phyloP scores from a whole-genome alignment of 1,284 basidiomycete species.

The Vanrija pseudolonga region DNA sequence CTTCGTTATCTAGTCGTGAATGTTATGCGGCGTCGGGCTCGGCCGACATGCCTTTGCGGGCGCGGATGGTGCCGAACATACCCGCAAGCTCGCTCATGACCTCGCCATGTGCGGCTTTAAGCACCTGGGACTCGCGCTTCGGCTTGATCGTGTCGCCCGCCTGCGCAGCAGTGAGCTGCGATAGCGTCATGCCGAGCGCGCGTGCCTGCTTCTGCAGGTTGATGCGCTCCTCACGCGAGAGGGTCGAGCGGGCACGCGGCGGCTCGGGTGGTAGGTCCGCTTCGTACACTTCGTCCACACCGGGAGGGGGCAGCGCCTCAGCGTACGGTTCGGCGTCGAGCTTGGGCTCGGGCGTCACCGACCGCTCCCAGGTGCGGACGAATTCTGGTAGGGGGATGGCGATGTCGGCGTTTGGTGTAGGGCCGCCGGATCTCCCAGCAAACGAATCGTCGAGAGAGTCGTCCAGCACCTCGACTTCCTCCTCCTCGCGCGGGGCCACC shows the following conservation, averaged over 20 bases:
- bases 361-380: conserved; percentile 22
- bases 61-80: conserved; percentile 39
- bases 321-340: neutral
- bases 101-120: conserved; percentile 17
- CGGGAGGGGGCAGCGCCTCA: conserved; percentile 27
- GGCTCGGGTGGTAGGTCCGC: conserved; percentile 4
- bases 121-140: conserved; percentile 1
- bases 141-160: conserved; percentile 4
- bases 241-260: conserved; percentile 3
- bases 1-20: too few relatives aligned
- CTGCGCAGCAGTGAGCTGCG: conserved; percentile 13
- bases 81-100: conserved; percentile 40
- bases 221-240: conserved; percentile 38
- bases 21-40: neutral
- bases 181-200: conserved; percentile 25
- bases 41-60: conserved; percentile 22
- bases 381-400: conserved; percentile 20
- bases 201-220: conserved; percentile 29
- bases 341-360: neutral
- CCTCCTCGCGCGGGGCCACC: conserved; percentile 1
- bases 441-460: neutral
- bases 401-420: neutral
- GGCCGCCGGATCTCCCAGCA: too few relatives aligned
- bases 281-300: conserved; percentile 36
- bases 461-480: neutral